Base-by-base conservation (phyloP, 2,329 filamentous ascomycete genomes). In the Coniella vitis region DNA sequence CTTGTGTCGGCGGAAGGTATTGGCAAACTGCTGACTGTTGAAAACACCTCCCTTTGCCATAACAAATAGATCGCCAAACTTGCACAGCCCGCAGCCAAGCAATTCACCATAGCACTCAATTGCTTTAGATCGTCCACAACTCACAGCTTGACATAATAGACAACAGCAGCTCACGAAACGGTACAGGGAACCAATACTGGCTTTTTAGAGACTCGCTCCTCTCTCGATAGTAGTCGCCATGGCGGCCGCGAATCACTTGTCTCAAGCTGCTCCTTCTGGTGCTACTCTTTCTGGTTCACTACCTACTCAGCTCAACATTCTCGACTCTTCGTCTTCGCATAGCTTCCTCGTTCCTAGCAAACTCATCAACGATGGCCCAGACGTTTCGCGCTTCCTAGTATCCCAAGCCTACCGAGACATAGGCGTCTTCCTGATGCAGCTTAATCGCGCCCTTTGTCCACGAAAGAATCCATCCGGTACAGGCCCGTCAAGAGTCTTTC, bases 381-480 rank as follows among this genome's bases (percentile, higher is more conserved):
- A 97, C 73, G 86, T 98, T 47, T 66, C 79, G 17, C 79, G 77
- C 54, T 98, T 97, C 65, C 79, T 95, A 46, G 78, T 76, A 8
- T 90, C 87, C 42, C 80, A 79, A 57, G 93, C 89, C 38, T 96
- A 97, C 68, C 78, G 81, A 51, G 89, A 96, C 62, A 87, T 98
- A 47, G 86, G 88, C 65, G 77, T 80, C 40, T 97, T 95, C 64
- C 72, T 97, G 40, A 75, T 95, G 56, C 93, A 97, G 68, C 81
- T 98, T 42, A 97, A 95, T 65, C 81, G 84, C 50, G 79, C 90
- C 10, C 81, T 97, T 69, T 87, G 91, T 56, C 90, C 91, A 0
- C 73, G 80, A 17, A 82, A 76, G 56, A 36, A 38, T 8, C 20
- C 48, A 19, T 58, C 66, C 34, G 63, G 65, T 17, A 59, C 66